Conservation (phyloP, 2,329 filamentous ascomycete species). For the Penicillium verrucosum region DNA sequence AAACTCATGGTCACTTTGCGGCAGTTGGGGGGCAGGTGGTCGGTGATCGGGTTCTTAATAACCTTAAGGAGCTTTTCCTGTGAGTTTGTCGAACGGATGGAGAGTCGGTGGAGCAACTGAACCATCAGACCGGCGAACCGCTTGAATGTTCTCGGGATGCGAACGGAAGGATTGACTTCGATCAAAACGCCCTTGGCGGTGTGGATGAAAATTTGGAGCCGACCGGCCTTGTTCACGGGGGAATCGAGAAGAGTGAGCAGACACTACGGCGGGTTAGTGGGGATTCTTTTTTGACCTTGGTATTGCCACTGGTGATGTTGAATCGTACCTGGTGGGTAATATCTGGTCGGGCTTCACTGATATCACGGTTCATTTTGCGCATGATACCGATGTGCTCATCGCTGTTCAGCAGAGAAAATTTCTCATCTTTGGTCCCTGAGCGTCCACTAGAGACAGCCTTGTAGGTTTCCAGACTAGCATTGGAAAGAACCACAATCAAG, state of each 20-base stretch:
- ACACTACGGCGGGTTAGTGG: slow-evolving; percentile 59
- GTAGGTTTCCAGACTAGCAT: slow-evolving; percentile 97
- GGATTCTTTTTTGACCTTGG: not conserved
- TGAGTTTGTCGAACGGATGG: slow-evolving; percentile 92
- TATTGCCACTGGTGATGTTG: slow-evolving; percentile 5
- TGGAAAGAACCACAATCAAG: slow-evolving; percentile 92
- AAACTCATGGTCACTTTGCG: slow-evolving; percentile 96
- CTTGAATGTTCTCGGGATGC: slow-evolving; percentile 97
- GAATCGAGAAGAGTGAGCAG: slow-evolving; percentile 95
- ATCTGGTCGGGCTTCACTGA: slow-evolving; percentile 94
- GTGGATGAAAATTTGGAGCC: slow-evolving; percentile 97
- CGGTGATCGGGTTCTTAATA: slow-evolving; percentile 96
- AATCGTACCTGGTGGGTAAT: slow-evolving; percentile 91
- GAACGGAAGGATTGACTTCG: slow-evolving; percentile 95
- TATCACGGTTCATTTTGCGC: slow-evolving; percentile 99
- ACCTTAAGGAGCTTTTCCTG: slow-evolving; percentile 97
- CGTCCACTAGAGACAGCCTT: slow-evolving; percentile 75
- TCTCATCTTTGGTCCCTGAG: slow-evolving; percentile 71
- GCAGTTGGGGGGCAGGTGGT: slow-evolving; percentile 94
- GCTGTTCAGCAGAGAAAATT: slow-evolving; percentile 96
- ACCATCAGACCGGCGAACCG: slow-evolving; percentile 98
- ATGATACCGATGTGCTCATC: slow-evolving; percentile 99
- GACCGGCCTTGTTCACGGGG: slow-evolving; percentile 96
- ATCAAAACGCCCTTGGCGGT: slow-evolving; percentile 96
- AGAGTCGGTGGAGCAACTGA: slow-evolving; percentile 89